phyloP scores from a whole-genome alignment of 495 filamentous ascomycete genomes.

The Lasiosphaeris hirsuta region DNA sequence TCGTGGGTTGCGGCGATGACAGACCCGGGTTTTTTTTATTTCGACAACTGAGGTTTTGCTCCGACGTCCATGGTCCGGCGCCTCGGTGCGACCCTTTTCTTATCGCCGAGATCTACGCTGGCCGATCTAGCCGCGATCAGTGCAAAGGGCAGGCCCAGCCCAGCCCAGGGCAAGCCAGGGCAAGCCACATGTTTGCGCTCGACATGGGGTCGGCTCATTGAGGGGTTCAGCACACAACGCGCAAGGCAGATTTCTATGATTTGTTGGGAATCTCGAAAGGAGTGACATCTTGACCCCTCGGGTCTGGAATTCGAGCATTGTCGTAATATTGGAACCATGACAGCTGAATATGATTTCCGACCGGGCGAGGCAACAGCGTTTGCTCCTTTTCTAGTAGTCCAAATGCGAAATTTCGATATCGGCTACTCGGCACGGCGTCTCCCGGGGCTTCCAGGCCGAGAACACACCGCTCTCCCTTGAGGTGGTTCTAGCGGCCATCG shows the following conservation, averaged over 20 bases:
- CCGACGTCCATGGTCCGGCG: constrained; percentile 1
- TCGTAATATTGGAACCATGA: neutral
- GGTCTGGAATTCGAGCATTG: neutral
- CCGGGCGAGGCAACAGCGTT: too few relatives aligned
- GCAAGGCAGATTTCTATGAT: constrained; percentile 11
- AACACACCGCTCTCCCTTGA: too few relatives aligned
- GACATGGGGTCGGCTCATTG: constrained; percentile 7
- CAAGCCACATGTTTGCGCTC: constrained; percentile 5
- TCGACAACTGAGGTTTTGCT: constrained; percentile 1
- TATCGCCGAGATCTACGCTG: constrained; percentile 17
- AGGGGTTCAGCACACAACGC: constrained; percentile 1
- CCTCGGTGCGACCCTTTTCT: neutral
- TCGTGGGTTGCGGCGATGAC: neutral
- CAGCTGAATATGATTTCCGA: too few relatives aligned
- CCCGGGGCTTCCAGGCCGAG: too few relatives aligned
- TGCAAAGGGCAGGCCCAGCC: neutral
- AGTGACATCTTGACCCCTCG: too few relatives aligned
- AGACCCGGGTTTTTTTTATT: neutral
- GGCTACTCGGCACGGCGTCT: too few relatives aligned
- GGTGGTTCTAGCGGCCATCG: too few relatives aligned
- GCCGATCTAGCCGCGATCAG: constrained; percentile 8
- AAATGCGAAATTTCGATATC: too few relatives aligned
- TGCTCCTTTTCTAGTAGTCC: too few relatives aligned
- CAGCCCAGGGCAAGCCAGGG: neutral
- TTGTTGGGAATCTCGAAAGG: neutral